Base-by-base conservation (phyloP, 1,284 basidiomycete species). In the Rhodofomes roseus region DNA sequence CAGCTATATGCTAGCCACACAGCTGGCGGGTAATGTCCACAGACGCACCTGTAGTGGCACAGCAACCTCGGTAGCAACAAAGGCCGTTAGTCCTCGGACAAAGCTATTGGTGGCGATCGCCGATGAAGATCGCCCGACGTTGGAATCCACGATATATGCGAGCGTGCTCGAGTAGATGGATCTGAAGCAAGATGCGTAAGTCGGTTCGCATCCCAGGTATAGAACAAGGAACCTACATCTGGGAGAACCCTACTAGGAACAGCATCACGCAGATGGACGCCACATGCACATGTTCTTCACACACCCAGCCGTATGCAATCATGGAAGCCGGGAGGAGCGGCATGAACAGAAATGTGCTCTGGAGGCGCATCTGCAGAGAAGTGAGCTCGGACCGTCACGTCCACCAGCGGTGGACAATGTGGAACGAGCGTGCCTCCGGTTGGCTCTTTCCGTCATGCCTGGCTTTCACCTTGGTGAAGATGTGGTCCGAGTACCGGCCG, bases 291-390 rank as follows among this genome's bases (percentile, higher is more conserved):
- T 85, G 84, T 57, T 84, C 71, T 60, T 92, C 73, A 46, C 81
- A 84, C 2, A 87, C 79, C 93, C 93, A 96, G 1, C 83, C 93
- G 67, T 92, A 93, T 0, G 81, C 86, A 36, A 92, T 68, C 55
- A 87, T 80, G 9, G 79, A 79, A 0, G 80, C 75, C 3, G 89
- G 87, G 22, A 90, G 72, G 61, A 84, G 72, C n/a, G 79, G 60
- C 69, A 87, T 77, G 23, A 81, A 81, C n/a, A 79, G 68, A 29
- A 82, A 77, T 0, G 86, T 86, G 67, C 86, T 87, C 68, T 81
- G 77, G 23, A 94, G 73, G n/a, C 91, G 82, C 85, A 92, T 92
- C 87, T 92, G 64, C 11, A n/a, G 23, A 46, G 54, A 31, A 9
- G 43, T 18, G 57, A 18, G 23, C 18, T 25, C 16, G 6, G 46